Base-by-base conservation (phyloP, 2,329 filamentous ascomycete species). In the Calonectria ilicicola region DNA sequence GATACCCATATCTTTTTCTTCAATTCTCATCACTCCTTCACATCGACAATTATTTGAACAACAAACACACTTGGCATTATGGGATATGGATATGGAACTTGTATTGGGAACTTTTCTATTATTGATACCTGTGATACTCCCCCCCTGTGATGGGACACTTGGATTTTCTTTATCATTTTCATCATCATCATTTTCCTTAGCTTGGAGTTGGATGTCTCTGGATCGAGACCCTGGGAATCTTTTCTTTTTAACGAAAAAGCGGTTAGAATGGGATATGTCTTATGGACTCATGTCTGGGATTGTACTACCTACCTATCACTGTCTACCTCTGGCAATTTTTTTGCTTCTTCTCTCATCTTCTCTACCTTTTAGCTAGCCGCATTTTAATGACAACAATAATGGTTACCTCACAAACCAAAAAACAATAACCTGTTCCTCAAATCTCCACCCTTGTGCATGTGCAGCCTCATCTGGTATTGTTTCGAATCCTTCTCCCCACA, bases 1-100 rank as follows among this genome's bases (percentile, higher is more conserved):
- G 77, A 79, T 79, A 79, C 77, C 77, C 77, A 67, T 70, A 70
- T 64, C 46, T 70, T 69, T 69, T 65, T 35, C 51, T 65, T 68
- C 65, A 58, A 66, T 73, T 63, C 72, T 68, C 40, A 53, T 74
- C 60, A 73, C 32, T 72, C 69, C 35, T 67, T 67, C 17, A 47
- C 65, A 78, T 9, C 5, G 9, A 32, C 29, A 32, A 32, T 74
- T 42, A 42, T 70, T 72, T 71, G 40, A 65, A 65, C 10, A 19
- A 15, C 32, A 42, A 42, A 70, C 23, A 60, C 44, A 66, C 40
- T 69, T 65, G 68, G 49, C 68, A 69, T 72, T 65, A 47, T 38
- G 40, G 42, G 32, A 53, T 27, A 66, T 66, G 49, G 49, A 21
- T 67, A 44, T 56, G 47, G 62, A 60, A 60, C 15, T 46, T 60